Evolutionary conservation across 2,329 filamentous ascomycete genomes (phyloP), one percentile per base, ranked within the genome.

Genomic region (Talaromyces piceae): DNA sequence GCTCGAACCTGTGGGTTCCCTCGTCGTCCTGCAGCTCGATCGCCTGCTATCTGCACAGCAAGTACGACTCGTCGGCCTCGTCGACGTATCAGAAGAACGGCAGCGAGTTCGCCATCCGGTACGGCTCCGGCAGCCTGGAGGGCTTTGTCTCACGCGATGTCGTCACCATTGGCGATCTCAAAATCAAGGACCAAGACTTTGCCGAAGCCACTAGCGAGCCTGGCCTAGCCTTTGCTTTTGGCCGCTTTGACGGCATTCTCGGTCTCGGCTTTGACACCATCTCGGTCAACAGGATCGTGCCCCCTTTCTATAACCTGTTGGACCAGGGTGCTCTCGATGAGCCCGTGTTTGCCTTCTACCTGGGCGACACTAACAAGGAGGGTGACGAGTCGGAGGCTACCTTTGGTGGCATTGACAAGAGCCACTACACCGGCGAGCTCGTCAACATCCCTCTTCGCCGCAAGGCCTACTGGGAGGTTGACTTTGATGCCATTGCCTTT

Each of bases 381-480:
- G 82, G 83, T 47, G 80, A 84, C 53, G 81, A 87, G 68, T 96
- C 91, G 39, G 91, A 91, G 75, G 91, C 84, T 54, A 83, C 85
- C 59, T 98, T 98, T 60, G 91, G 91, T 70, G 91, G 91, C 59
- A 73, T 95, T 56, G 85, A 97, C 72, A 76, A 89, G 75, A 76
- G 77, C 67, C 89, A 93, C 78, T 86, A 81, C 73, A 84, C 79
- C 33, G 93, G 93, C 65, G 85, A 97, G 72, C 81, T 98, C 64
- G 88, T 84, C 68, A 94, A 90, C 72, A 89, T 98, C 61, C 93
- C 93, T 50, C 82, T 98, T 61, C 88, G 93, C 72, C 88, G 93
- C 70, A 97, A 97, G 86, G 93, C 93, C 46, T 98, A 98, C 82
- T 98, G 93, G 93, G 93, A 98, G 80, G 91, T 98, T 51, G 91